These are phyloP conservation scores for Trypanosoma boissoni DNA, from an alignment of 208 protist genomes.

Conservation along the genomic window DNA sequence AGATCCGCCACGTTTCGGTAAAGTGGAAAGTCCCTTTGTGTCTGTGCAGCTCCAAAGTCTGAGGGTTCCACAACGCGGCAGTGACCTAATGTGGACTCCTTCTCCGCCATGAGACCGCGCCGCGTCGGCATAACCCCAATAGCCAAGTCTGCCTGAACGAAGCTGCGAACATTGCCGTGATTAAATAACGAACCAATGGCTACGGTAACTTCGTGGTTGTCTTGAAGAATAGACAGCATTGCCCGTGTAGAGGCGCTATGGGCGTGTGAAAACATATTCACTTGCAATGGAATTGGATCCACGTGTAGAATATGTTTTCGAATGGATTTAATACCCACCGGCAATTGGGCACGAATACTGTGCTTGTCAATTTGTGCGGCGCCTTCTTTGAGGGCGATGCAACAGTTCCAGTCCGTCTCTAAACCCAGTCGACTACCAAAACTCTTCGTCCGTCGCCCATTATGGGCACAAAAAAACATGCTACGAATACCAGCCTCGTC, in stretches of 20 bases:
- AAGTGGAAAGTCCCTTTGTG: constrained; percentile 63
- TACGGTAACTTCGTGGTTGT: constrained; percentile 93
- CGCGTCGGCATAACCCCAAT: constrained; percentile 87
- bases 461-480: constrained; percentile 90
- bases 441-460: constrained; percentile 84
- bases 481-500: constrained; percentile 92
- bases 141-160: constrained; percentile 89
- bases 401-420: constrained; percentile 96
- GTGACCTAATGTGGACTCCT: constrained; percentile 57
- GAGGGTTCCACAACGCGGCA: constrained; percentile 67
- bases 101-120: constrained; percentile 59
- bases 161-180: constrained; percentile 90
- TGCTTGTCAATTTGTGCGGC: constrained; percentile 76
- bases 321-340: constrained; percentile 92
- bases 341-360: constrained; percentile 91
- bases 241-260: constrained; percentile 75
- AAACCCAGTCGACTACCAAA: constrained; percentile 91
- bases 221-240: constrained; percentile 93
- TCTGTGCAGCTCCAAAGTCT: constrained; percentile 49
- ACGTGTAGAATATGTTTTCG: constrained; percentile 91
- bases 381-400: constrained; percentile 89
- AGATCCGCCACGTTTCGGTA: constrained; percentile 87
- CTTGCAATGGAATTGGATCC: constrained; percentile 94
- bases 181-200: constrained; percentile 91
- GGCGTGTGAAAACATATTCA: constrained; percentile 93